Percentiles rank a stretch among this genome's conserved stretches.
Evolutionary conservation across 2,329 filamentous ascomycete species (phyloP).

Genomic region (Neoarthrinium moseri): DNA sequence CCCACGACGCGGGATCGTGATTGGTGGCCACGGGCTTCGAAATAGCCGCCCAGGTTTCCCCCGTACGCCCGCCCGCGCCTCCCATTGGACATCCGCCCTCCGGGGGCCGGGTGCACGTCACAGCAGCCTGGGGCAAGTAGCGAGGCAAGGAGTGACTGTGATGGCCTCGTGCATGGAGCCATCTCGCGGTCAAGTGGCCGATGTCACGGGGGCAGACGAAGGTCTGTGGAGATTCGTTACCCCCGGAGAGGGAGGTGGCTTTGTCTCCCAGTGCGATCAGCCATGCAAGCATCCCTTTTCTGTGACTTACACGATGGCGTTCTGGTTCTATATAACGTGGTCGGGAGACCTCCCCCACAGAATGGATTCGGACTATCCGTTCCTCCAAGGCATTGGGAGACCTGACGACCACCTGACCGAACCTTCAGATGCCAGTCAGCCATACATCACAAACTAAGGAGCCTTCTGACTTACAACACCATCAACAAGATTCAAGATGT

Average conservation of each 20-base stretch:
- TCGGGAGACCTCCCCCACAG: too few species aligned
- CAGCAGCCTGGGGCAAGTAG: constrained; percentile 1
- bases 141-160: background rate
- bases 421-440: too few species aligned
- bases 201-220: background rate
- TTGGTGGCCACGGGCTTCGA: background rate
- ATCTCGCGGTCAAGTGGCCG: constrained; percentile 1
- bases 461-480: too few species aligned
- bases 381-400: too few species aligned
- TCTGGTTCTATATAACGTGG: too few species aligned
- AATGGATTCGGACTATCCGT: too few species aligned
- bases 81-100: background rate
- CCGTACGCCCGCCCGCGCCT: background rate
- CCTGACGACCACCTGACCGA: too few species aligned
- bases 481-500: constrained; percentile 1
- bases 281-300: background rate
- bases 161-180: background rate
- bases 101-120: constrained; percentile 1
- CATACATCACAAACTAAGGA: too few species aligned
- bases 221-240: background rate
- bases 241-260: background rate
- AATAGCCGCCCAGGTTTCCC: constrained; percentile 3
- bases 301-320: too few species aligned
- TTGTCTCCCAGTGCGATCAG: background rate
- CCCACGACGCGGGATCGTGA: background rate